These are phyloP conservation scores for Blastocystis sp. DNA, from an alignment of 352 stramenopile genomes.

Conservation along the genomic window DNA sequence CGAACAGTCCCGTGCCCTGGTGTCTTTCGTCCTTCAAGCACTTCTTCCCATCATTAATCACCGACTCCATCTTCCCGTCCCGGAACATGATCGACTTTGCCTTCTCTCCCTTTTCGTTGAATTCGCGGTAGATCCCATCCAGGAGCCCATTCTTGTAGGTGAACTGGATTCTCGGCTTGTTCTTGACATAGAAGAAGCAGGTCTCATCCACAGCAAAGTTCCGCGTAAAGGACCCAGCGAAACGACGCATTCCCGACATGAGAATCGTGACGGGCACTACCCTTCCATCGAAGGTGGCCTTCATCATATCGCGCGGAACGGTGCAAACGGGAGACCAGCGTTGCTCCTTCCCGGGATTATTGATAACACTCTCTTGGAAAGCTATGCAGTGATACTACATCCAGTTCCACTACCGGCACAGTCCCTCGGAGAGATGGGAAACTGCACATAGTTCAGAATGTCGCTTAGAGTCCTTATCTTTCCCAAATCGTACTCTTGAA, in stretches of 20 bases:
- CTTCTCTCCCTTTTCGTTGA: neutral
- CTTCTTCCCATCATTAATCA: neutral
- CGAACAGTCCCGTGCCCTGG: neutral
- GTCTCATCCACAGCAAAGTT: neutral
- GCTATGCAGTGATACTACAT: neutral
- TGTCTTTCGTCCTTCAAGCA: neutral
- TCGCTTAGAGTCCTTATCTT: too few species aligned
- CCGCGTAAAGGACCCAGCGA: neutral
- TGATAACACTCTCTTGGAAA: neutral
- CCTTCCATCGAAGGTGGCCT: neutral
- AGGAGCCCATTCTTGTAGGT: neutral
- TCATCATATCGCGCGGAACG: neutral
- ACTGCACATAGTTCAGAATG: too few species aligned
- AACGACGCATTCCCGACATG: neutral
- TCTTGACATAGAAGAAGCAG: neutral
- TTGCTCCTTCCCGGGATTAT: neutral
- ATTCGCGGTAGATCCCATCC: neutral
- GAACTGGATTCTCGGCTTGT: neutral
- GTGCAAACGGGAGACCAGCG: neutral
- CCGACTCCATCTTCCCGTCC: neutral
- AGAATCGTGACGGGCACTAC: neutral
- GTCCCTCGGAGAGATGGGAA: too few species aligned
- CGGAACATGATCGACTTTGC: neutral
- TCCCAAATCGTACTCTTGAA: too few species aligned
- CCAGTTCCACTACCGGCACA: too few species aligned